Conservation (phyloP, 495 filamentous ascomycete species). For the Podospora fimiseda region DNA sequence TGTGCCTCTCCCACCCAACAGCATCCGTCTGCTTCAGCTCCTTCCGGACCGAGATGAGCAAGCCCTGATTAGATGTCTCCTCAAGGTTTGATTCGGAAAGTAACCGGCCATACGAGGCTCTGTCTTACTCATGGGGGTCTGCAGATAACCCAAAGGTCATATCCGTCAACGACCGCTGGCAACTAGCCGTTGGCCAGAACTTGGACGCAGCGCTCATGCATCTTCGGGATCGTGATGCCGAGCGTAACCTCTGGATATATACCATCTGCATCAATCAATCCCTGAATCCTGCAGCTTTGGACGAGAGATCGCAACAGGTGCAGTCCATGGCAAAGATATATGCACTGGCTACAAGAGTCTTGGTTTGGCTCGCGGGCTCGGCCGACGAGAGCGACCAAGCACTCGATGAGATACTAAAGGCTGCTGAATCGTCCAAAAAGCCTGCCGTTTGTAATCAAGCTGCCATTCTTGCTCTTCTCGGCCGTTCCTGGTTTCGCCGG, state of each 20-base stretch:
- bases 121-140: constrained; percentile 17
- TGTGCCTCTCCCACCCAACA: background rate
- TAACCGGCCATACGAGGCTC: constrained; percentile 5
- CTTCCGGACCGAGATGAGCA: background rate
- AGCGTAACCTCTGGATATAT: constrained; percentile 23
- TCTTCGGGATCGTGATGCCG: constrained; percentile 17
- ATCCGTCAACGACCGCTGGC: constrained; percentile 6
- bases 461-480: background rate
- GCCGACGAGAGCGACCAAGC: constrained; percentile 19
- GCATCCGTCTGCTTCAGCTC: background rate
- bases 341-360: constrained; percentile 22
- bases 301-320: constrained; percentile 17
- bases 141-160: constrained; percentile 11
- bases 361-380: constrained; percentile 33
- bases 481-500: background rate
- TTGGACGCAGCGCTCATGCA: constrained; percentile 19
- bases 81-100: background rate
- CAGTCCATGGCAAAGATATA: constrained; percentile 32
- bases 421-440: constrained; percentile 11
- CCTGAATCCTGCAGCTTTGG: background rate
- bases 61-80: background rate
- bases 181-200: constrained; percentile 14
- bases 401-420: constrained; percentile 15
- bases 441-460: background rate
- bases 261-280: constrained; percentile 27